Percentiles rank a stretch among this genome's conserved stretches.
Evolutionary conservation across 176 grass and related monocot species (phyloP).

Genomic region (Melocanna baccifera): DNA sequence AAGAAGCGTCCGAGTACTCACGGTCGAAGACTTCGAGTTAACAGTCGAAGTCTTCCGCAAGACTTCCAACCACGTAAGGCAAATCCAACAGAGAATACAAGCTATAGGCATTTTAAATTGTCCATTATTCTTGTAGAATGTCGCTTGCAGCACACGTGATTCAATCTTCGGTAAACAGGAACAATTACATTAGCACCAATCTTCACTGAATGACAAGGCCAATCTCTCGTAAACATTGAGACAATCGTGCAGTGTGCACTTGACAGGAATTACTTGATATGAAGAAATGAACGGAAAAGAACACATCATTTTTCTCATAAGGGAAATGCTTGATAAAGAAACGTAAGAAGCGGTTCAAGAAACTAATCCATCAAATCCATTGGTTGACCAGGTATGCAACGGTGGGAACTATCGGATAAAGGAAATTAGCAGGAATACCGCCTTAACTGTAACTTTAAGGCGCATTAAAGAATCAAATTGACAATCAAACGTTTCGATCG

Average conservation of each 20-base stretch:
- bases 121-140: not conserved
- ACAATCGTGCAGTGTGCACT: not conserved
- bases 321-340: not conserved
- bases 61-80: no score
- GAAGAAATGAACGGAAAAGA: not conserved
- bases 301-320: no score
- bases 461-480: not conserved
- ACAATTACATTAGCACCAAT: not conserved
- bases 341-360: not conserved
- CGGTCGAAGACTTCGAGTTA: no score
- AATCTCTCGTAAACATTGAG: not conserved
- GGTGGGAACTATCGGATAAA: not conserved
- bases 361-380: not conserved
- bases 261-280: not conserved
- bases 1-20: no score
- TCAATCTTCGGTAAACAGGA: not conserved
- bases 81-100: constrained; percentile 8
- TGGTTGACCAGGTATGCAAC: not conserved
- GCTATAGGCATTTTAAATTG: not conserved
- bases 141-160: not conserved
- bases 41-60: no score
- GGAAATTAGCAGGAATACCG: not conserved
- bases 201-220: not conserved
- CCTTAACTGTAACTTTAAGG: not conserved
- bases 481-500: not conserved